phyloP scores from a whole-genome alignment of 805 yeast species.

The Hagleromyces aurorensis region DNA sequence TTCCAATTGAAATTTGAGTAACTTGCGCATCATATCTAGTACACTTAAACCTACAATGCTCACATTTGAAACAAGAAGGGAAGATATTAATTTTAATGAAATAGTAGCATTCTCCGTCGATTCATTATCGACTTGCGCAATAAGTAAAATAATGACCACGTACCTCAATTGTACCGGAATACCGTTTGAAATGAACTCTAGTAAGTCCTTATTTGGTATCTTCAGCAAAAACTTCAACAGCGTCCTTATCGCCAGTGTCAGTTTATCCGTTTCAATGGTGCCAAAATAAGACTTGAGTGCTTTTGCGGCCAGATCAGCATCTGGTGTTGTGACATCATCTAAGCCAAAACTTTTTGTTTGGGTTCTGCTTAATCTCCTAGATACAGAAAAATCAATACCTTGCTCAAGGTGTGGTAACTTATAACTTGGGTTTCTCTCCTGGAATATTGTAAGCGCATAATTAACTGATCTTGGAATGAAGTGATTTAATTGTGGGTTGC shows the following conservation, averaged over 20 bases:
- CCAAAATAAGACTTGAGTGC: constrained; percentile 56
- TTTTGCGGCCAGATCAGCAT: constrained; percentile 28
- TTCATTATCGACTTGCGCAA: constrained; percentile 29
- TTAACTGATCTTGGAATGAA: constrained; percentile 21
- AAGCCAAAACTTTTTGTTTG: constrained; percentile 24
- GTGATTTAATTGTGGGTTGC: constrained; percentile 24
- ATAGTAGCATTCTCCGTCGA: constrained; percentile 13
- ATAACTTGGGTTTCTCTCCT: constrained; percentile 23
- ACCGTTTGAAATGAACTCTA: constrained; percentile 64
- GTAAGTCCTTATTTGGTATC: constrained; percentile 34
- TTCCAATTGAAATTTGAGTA: constrained; percentile 42
- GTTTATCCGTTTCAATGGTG: constrained; percentile 53
- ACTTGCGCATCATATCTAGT: constrained; percentile 60
- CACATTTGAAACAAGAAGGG: constrained; percentile 65
- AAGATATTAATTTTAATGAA: constrained; percentile 41
- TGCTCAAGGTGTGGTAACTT: constrained; percentile 9
- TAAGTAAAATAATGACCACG: constrained; percentile 45
- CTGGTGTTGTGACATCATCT: constrained; percentile 19
- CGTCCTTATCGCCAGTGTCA: constrained; percentile 47
- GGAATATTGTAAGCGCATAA: constrained; percentile 20
- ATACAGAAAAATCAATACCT: constrained; percentile 9
- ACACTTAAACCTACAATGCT: constrained; percentile 85
- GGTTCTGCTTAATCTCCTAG: constrained; percentile 26
- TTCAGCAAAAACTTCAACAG: constrained; percentile 40
- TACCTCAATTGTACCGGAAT: constrained; percentile 76